A percentile compares a stretch with the other conserved stretches of the same genome.
phyloP scores from a whole-genome alignment of 2,329 filamentous ascomycete species.

The Tolypocladium endophyticum region DNA sequence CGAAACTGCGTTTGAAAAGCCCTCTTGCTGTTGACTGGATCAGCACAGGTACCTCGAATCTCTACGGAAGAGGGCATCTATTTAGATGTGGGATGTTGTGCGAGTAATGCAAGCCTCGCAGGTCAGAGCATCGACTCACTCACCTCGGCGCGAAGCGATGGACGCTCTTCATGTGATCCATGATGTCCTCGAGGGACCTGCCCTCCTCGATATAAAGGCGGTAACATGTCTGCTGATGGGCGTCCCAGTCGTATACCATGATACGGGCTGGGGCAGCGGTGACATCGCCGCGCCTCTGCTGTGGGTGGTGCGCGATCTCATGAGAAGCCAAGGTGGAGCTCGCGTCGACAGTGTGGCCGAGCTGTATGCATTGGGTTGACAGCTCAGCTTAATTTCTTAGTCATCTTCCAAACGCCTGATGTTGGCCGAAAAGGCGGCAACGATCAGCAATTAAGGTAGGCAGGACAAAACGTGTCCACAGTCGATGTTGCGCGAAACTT shows the following conservation, averaged over 20 bases:
- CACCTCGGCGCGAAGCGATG: conserved; percentile 64
- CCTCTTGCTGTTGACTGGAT: conserved; percentile 47
- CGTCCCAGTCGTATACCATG: conserved; percentile 39
- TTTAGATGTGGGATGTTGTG: neutral
- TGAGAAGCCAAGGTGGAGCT: neutral
- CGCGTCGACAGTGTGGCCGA: neutral
- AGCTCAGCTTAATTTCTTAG: neutral
- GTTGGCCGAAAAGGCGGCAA: too few species aligned
- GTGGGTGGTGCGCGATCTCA: neutral
- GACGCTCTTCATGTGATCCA: conserved; percentile 55
- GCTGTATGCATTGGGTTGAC: neutral
- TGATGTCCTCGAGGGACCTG: conserved; percentile 62
- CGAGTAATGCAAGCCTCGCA: neutral
- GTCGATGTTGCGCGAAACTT: too few species aligned
- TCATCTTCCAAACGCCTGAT: too few species aligned
- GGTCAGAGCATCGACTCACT: conserved; percentile 26
- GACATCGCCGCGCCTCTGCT: neutral
- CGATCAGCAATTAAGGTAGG: too few species aligned
- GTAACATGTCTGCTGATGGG: conserved; percentile 29
- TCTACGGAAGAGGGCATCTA: neutral
- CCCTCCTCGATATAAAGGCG: conserved; percentile 69
- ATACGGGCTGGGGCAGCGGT: conserved; percentile 9
- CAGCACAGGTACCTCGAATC: conserved; percentile 2
- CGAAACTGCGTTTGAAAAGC: conserved; percentile 68
- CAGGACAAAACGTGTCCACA: too few species aligned